Percentiles rank a stretch among this genome's conserved stretches.
Evolutionary conservation across 306 rosid genomes (phyloP).

Genomic region (Pyrus bretschneideri): DNA sequence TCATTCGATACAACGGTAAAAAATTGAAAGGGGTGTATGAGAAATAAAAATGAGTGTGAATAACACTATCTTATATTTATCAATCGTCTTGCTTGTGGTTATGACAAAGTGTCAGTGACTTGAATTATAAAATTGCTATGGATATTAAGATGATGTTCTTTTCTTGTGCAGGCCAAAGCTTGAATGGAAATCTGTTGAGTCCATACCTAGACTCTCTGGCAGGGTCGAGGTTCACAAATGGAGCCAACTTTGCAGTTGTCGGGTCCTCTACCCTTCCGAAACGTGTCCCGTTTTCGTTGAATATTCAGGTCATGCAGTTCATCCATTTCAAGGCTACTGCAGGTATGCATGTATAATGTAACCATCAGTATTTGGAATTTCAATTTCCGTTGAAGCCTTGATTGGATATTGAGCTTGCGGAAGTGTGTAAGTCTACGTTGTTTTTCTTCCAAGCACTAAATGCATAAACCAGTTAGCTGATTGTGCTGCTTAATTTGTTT

Average conservation of each 20-base stretch:
- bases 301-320: constrained; percentile 87
- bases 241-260: constrained; percentile 85
- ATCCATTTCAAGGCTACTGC: constrained; percentile 51
- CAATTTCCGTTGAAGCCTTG: background rate
- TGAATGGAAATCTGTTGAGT: constrained; percentile 47
- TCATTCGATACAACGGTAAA: too few species aligned
- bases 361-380: background rate
- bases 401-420: background rate
- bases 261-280: constrained; percentile 85
- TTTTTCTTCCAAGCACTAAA: background rate
- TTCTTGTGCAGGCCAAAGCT: constrained; percentile 69
- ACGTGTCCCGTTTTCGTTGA: constrained; percentile 74
- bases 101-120: background rate
- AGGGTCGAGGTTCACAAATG: constrained; percentile 62
- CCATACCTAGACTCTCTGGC: constrained; percentile 76
- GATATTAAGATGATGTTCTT: background rate
- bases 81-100: background rate
- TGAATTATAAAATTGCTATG: background rate
- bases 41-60: too few species aligned
- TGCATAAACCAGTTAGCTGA: background rate
- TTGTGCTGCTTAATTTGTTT: background rate
- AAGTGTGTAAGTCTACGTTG: background rate
- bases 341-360: constrained; percentile 29
- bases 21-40: too few species aligned
- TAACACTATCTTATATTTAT: too few species aligned